Base-by-base conservation (phyloP, 768 basidiomycete genomes). In the Psilocybe azurescens region DNA sequence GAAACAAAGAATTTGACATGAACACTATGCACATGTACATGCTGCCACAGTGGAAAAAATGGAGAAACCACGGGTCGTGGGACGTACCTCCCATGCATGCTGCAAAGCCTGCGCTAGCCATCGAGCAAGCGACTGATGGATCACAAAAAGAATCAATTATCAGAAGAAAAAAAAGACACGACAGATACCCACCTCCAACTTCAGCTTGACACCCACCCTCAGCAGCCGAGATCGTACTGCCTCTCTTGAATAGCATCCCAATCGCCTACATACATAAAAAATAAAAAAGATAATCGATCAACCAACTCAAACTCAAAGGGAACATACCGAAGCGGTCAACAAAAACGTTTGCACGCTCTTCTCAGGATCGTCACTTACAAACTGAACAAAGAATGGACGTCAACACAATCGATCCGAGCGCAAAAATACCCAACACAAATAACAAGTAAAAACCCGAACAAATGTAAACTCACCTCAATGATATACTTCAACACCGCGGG, bases 191-290 rank as follows among this genome's bases (percentile, higher is more conserved):
- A 90, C 91, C 91, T 73, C 96, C 96, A 3, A 99, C 96, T 78
- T 97, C 95, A 18, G 95, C 95, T 78, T 95, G 93, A 73, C 95
- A 97, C 10, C 89, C 95, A 18, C 96, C 96, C 76, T 99, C 97
- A 0, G 97, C 95, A 13, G 96, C 96, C 51, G 91, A 93, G 54
- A 98, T 97, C 1, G 96, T 97, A 64, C 94, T 94, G n/a, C 95
- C 95, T 61, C 96, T 87, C 73, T 99, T 98, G 81, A 95, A 97
- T 33, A 97, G 79, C 95, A 97, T 97, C 14, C 96, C 95, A 56
- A 97, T 77, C 8, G 95, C 91, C 91, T 93, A 53, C 20, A 41
- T 62, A 41, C 41, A 44, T 44, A n/a, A 52, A n/a, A n/a, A 52
- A 30, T 6, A 28, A 6, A 28, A 24, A 6, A 24, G 48, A 30